Conservation (phyloP, 2,329 filamentous ascomycete species). For the Aspergillus vadensis region DNA sequence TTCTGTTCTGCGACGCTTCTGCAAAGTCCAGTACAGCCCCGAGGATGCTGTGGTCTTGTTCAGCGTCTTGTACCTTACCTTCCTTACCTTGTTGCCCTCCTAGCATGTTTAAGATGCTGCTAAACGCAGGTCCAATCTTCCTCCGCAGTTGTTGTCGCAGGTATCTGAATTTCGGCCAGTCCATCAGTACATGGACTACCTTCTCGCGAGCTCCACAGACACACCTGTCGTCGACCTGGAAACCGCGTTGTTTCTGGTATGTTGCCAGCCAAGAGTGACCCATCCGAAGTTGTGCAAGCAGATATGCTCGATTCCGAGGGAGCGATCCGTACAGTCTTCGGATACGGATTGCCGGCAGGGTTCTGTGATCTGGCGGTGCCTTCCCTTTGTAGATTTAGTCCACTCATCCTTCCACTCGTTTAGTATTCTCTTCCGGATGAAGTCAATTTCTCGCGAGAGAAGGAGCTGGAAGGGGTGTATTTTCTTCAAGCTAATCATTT, state of each 20-base stretch:
- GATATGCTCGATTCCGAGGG: too few relatives aligned
- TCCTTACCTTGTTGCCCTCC: conserved; percentile 19
- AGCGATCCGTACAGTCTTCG: too few relatives aligned
- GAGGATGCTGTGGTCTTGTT: not conserved
- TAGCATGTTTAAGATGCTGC: conserved; percentile 24
- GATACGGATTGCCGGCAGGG: too few relatives aligned
- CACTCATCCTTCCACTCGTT: too few relatives aligned
- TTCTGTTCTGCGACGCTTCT: too few relatives aligned
- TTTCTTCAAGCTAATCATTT: not conserved
- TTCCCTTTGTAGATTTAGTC: too few relatives aligned
- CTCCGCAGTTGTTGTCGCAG: not conserved
- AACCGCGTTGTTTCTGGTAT: conserved; percentile 16
- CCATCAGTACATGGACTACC: conserved; percentile 23
- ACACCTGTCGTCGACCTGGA: conserved; percentile 17
- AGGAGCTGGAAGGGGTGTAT: conserved; percentile 15
- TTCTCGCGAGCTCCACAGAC: conserved; percentile 24
- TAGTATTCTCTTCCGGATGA: not conserved
- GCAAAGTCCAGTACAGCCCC: conserved; percentile 15
- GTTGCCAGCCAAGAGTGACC: too few relatives aligned
- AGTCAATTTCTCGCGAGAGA: conserved; percentile 14
- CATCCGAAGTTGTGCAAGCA: too few relatives aligned
- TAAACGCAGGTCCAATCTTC: conserved; percentile 24
- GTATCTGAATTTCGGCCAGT: conserved; percentile 21
- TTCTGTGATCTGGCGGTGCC: not conserved
- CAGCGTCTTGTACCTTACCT: not conserved